Percentiles rank a stretch among this genome's conserved stretches.
phyloP scores from a whole-genome alignment of 129 eudicot genomes.

The Rutidosis leptorrhynchoides region DNA sequence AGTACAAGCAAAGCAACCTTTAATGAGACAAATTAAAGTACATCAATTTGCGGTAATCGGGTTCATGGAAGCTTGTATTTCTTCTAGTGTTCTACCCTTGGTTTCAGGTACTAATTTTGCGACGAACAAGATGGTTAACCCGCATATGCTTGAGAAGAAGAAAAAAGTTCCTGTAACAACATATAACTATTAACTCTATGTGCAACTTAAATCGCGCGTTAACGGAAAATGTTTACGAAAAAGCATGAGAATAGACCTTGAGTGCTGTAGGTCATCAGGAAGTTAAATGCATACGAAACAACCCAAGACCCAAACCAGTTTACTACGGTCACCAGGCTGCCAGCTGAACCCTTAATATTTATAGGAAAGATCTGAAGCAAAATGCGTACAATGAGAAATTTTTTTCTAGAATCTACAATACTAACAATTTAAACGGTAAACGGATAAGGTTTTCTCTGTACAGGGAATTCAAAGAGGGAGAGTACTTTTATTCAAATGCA shows the following conservation, averaged over 20 bases:
- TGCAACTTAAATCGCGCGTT: no score
- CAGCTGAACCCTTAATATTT: conserved; percentile 78
- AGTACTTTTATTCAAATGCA: no score
- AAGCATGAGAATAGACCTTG: conserved; percentile 47
- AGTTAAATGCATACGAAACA: conserved; percentile 68
- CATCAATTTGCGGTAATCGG: background rate
- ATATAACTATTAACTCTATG: background rate
- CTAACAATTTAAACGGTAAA: no score
- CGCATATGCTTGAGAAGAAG: conserved; percentile 48
- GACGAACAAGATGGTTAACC: conserved; percentile 60
- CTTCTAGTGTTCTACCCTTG: conserved; percentile 65
- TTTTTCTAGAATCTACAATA: no score
- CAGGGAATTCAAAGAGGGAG: no score
- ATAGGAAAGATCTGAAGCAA: conserved; percentile 75
- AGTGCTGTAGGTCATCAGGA: conserved; percentile 65
- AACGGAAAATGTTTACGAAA: background rate
- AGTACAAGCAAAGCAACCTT: no score
- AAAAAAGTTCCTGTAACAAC: conserved; percentile 67
- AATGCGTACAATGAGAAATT: conserved; percentile 19
- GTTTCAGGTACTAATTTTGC: conserved; percentile 66
- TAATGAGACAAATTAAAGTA: no score
- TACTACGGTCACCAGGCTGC: conserved; percentile 78
- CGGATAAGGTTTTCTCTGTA: no score
- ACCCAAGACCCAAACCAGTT: conserved; percentile 91
- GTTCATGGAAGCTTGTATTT: conserved; percentile 54